phyloP scores from a whole-genome alignment of 345 rosid species.

The Gossypium herbaceum region DNA sequence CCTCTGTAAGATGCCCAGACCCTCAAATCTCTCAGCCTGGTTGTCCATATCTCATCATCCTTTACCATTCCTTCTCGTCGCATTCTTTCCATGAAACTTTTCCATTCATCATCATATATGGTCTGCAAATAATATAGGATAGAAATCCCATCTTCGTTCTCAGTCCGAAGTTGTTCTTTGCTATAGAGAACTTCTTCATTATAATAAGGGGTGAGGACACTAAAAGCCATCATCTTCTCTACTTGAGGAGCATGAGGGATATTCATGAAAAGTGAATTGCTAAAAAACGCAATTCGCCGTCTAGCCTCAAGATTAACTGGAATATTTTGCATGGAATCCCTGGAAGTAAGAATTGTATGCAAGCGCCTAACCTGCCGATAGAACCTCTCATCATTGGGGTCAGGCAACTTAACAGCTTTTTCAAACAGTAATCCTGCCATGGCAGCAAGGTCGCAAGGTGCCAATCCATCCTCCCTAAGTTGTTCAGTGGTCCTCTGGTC shows the following conservation, averaged over 20 bases:
- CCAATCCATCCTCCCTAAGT: conserved; percentile 66
- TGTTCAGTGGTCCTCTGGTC: conserved; percentile 61
- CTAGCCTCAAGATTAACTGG: conserved; percentile 92
- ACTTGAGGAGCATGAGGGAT: conserved; percentile 99
- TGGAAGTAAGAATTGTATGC: conserved; percentile 78
- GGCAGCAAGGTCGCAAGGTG: conserved; percentile 71
- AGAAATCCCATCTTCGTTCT: conserved; percentile 95
- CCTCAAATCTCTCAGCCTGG: conserved; percentile 81
- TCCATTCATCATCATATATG: conserved; percentile 91
- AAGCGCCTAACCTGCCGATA: conserved; percentile 85
- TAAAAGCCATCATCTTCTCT: conserved; percentile 97
- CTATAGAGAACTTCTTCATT: conserved; percentile 83
- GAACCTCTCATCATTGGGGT: conserved; percentile 58
- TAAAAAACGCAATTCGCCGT: conserved; percentile 91
- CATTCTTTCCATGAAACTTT: conserved; percentile 90
- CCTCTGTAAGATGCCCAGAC: conserved; percentile 99
- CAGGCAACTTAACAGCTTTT: conserved; percentile 74
- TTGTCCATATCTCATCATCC: conserved; percentile 64
- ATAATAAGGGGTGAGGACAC: conserved; percentile 90
- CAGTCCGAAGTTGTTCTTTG: conserved; percentile 85
- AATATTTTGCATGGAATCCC: conserved; percentile 84
- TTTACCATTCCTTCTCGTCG: conserved; percentile 72
- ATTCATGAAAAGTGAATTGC: conserved; percentile 94
- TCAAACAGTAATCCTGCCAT: conserved; percentile 70
- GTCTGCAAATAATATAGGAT: conserved; percentile 85